Percentiles rank a stretch among this genome's conserved stretches.
Evolutionary conservation across 2,329 filamentous ascomycete genomes (phyloP).

Genomic region (Phialocephala sp.): DNA sequence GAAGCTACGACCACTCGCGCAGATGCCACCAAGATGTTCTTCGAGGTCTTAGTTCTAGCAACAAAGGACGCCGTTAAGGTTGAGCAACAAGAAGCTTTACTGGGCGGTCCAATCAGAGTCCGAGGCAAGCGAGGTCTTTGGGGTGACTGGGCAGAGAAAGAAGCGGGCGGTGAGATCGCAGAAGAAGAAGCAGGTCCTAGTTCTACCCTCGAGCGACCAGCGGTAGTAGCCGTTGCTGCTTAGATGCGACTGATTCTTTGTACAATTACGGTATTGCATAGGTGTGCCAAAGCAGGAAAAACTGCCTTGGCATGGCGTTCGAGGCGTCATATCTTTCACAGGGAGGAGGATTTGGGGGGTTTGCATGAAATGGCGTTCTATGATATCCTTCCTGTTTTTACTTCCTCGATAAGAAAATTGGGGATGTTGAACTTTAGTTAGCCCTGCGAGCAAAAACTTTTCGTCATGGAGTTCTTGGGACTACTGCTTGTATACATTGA

Average conservation of each 20-base stretch:
- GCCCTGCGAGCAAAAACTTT: slow-evolving; percentile 1
- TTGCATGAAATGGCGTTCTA: slow-evolving; percentile 3
- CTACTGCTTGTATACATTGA: slow-evolving; percentile 1
- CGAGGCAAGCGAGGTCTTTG: slow-evolving; percentile 94
- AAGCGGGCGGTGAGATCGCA: slow-evolving; percentile 66
- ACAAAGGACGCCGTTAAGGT: slow-evolving; percentile 99
- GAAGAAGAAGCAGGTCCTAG: slow-evolving; percentile 37
- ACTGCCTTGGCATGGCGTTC: slow-evolving; percentile 3
- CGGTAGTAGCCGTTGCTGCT: slow-evolving; percentile 34
- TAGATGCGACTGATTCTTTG: slow-evolving; percentile 17
- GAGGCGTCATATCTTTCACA: slow-evolving; percentile 1
- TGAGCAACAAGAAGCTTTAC: slow-evolving; percentile 74
- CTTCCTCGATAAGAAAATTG: not conserved
- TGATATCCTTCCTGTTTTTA: slow-evolving; percentile 12
- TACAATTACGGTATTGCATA: slow-evolving; percentile 18
- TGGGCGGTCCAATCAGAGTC: slow-evolving; percentile 83
- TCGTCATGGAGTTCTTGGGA: not conserved
- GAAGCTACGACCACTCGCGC: slow-evolving; percentile 80
- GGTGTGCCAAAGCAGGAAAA: not conserved
- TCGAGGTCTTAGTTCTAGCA: slow-evolving; percentile 91
- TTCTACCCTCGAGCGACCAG: slow-evolving; percentile 27
- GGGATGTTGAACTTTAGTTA: slow-evolving; percentile 3
- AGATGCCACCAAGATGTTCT: slow-evolving; percentile 99
- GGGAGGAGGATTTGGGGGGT: not conserved
- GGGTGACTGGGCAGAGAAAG: slow-evolving; percentile 91